phyloP scores from a whole-genome alignment of 371 early-diverging fungal genomes.

The Circinella minor region DNA sequence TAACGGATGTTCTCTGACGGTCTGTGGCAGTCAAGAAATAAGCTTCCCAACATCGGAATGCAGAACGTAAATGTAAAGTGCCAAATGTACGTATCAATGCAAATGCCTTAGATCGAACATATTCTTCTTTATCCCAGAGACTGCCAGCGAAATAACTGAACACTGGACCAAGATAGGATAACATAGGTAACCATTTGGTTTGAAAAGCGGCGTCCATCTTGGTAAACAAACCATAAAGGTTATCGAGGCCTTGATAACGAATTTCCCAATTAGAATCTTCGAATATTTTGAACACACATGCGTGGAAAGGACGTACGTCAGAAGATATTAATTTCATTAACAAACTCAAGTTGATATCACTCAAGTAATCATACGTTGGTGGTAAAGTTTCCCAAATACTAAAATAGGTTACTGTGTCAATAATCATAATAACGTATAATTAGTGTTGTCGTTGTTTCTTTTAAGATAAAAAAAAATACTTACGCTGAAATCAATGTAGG shows the following conservation, averaged over 20 bases:
- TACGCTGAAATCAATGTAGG: slow-evolving; percentile 46
- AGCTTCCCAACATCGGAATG: slow-evolving; percentile 62
- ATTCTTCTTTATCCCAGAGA: slow-evolving; percentile 61
- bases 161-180: slow-evolving; percentile 54
- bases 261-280: slow-evolving; percentile 56
- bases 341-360: slow-evolving; percentile 39
- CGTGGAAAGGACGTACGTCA: slow-evolving; percentile 43
- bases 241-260: slow-evolving; percentile 54
- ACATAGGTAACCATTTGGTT: slow-evolving; percentile 49
- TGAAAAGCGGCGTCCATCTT: slow-evolving; percentile 59
- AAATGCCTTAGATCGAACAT: slow-evolving; percentile 54
- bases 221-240: slow-evolving; percentile 56
- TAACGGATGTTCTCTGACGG: slow-evolving; percentile 37
- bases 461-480: slow-evolving; percentile 15
- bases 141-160: slow-evolving; percentile 55
- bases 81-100: slow-evolving; percentile 48
- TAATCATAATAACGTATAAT: no score
- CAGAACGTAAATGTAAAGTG: slow-evolving; percentile 49
- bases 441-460: no score
- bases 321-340: slow-evolving; percentile 51
- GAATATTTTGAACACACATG: slow-evolving; percentile 49
- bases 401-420: not conserved
- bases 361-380: slow-evolving; percentile 43
- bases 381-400: slow-evolving; percentile 54
- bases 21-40: slow-evolving; percentile 53